phyloP scores from a whole-genome alignment of 345 rosid species.

The Abelmoschus esculentus region DNA sequence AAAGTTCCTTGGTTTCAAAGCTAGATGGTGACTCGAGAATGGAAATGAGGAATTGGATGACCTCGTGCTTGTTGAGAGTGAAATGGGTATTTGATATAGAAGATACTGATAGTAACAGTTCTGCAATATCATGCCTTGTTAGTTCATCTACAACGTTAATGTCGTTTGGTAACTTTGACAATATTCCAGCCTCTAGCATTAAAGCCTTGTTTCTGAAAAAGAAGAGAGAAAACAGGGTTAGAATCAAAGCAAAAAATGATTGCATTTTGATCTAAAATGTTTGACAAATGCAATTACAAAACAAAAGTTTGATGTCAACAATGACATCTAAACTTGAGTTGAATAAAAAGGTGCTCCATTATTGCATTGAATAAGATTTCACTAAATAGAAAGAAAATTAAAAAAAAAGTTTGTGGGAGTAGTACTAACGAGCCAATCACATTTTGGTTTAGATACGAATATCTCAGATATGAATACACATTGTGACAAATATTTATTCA shows the following conservation, averaged over 20 bases:
- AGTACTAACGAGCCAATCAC: conserved; percentile 6
- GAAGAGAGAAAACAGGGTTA: background rate
- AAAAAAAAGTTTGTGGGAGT: background rate
- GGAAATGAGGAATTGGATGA: conserved; percentile 45
- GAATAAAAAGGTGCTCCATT: conserved; percentile 4
- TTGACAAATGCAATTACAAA: background rate
- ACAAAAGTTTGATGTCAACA: background rate
- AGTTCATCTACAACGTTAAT: conserved; percentile 36
- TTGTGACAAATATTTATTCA: no score
- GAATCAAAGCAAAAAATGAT: background rate
- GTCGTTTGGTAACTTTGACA: conserved; percentile 55
- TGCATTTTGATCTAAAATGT: background rate
- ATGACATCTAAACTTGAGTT: conserved; percentile 4
- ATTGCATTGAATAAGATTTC: background rate
- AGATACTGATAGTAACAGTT: conserved; percentile 55
- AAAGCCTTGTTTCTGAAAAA: conserved; percentile 72
- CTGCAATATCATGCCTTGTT: conserved; percentile 46
- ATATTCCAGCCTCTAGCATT: conserved; percentile 71
- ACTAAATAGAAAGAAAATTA: background rate
- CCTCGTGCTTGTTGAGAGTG: conserved; percentile 36
- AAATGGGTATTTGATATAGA: conserved; percentile 42
- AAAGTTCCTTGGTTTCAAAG: conserved; percentile 43
- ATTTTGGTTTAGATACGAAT: background rate
- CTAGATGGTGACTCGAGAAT: conserved; percentile 43
- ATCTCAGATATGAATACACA: background rate